Base-by-base conservation (phyloP, 768 basidiomycete species). In the Guyanaporus albipodus region DNA sequence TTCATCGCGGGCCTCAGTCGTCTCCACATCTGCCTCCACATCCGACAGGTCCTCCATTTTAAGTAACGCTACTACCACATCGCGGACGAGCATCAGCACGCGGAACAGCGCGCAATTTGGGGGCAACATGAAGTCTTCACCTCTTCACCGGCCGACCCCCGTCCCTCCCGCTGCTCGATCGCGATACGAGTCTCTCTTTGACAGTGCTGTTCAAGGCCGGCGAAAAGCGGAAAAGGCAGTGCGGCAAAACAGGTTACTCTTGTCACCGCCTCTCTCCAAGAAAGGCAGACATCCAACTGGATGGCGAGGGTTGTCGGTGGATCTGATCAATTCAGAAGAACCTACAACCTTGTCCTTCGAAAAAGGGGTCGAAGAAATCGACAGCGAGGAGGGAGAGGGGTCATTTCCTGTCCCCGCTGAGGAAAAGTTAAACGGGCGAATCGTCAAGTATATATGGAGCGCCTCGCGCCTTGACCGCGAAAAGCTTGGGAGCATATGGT, bases 231-330 rank as follows among this genome's bases (percentile, higher is more conserved):
- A 60, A 38, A 58, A 52, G 38, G 66, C 66, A 39, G 53, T 56
- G 36, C 67, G 57, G 28, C 58, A 61, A 27, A 38, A 10, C 22
- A 54, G 53, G 28, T 53, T 60, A 19, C 64, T 68, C 8, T 71
- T 65, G 17, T 64, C 69, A 2, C 55, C 69, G 4, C 68, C 67
- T 46, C 68, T 72, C 14, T 48, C 68, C 14, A 72, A 74, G 50
- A 73, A 76, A 35, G 60, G 58, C 32, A 63, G 82, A 46, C 76
- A 80, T 46, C 81, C 84, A 1, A 79, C 78, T 4, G 87, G 87
- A 3, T 91, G 87, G 87, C 71, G 85, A 35, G 85, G 80, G 8
- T 59, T 84, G 32, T 85, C 84, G 2, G 78, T 87, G 23, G 86
- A 87, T 60, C 64, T 83, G 42, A 79, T 82, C 10, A 71, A 67